Base-by-base conservation (phyloP, 176 grass and related monocot species). In the Paspalum notatum region DNA sequence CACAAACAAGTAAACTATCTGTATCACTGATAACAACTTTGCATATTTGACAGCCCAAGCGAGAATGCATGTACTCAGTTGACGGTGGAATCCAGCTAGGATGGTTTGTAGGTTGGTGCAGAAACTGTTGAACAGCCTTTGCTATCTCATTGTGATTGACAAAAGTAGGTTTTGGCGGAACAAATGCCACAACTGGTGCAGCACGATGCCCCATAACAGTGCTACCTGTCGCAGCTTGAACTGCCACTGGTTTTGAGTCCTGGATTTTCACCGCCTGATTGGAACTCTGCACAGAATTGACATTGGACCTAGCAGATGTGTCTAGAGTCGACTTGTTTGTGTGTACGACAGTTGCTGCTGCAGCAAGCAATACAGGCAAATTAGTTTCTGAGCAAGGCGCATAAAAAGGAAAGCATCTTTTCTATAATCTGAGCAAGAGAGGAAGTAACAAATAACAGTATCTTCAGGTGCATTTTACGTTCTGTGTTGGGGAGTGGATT, bases 1-100 rank as follows among this genome's bases (percentile, higher is more conserved):
- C 97, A 75, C 97, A 99, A 73, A 99, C 88, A 81, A 99, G 92
- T 78, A 99, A 77, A 86, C 93, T 96, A 45, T 91, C 91, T 7
- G 66, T 61, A 87, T 95, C 97, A n/a, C 39, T 81, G 50, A 99
- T 84, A 82, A 43, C 60, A 80, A 82, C 77, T 85, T 95, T 96
- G 89, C 97, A 99, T 80, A 89, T 84, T 80, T 96, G 92, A 78
- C 97, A 99, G 70, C 87, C 78, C 84, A 95, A 66, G 66, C 73
- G 63, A 79, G 88, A 71, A 54, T 68, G 85, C 93, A 99, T 99
- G 69, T 96, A 96, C 39, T 93, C 97, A 80, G 82, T 93, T 82
- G 97, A 96, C 46, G 93, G 93, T 66, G 97, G 93, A 80, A 80
- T 96, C 97, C 97, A 99, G 62, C 50, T 90, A 72, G 89, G 82